Percentiles rank a stretch among this genome's conserved stretches.
These are phyloP conservation scores for Fusarium chlamydosporum DNA, from an alignment of 2,329 filamentous ascomycete species.

Conservation along the genomic window DNA sequence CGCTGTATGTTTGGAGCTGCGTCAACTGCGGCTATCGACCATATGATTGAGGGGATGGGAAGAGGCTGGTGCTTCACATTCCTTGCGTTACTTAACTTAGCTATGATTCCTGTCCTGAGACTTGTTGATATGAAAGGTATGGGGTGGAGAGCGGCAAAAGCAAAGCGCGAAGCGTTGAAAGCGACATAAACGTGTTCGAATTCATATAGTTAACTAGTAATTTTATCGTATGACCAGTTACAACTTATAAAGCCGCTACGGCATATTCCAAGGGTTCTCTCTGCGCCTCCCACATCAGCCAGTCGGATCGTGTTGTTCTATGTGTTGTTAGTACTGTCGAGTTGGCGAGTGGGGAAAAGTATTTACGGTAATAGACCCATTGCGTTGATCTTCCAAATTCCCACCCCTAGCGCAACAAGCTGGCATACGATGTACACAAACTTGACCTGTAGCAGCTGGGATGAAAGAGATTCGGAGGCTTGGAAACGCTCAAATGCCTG, in stretches of 20 bases:
- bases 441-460: slow-evolving; percentile 85
- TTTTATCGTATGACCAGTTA: slow-evolving; percentile 22
- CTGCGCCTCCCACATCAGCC: slow-evolving; percentile 93
- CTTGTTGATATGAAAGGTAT: slow-evolving; percentile 65
- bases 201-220: slow-evolving; percentile 13
- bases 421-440: slow-evolving; percentile 90
- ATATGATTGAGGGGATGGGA: slow-evolving; percentile 70
- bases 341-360: neutral
- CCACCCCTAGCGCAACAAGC: slow-evolving; percentile 83
- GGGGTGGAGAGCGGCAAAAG: slow-evolving; percentile 65
- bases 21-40: slow-evolving; percentile 70
- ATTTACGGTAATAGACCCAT: slow-evolving; percentile 95
- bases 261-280: slow-evolving; percentile 77
- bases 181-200: slow-evolving; percentile 4
- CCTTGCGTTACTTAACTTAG: slow-evolving; percentile 65
- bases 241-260: slow-evolving; percentile 70
- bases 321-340: slow-evolving; percentile 23
- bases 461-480: slow-evolving; percentile 77
- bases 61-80: slow-evolving; percentile 75
- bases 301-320: slow-evolving; percentile 95
- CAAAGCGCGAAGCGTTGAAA: slow-evolving; percentile 54
- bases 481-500: slow-evolving; percentile 93
- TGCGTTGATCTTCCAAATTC: slow-evolving; percentile 95
- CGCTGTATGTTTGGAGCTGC: slow-evolving; percentile 73
- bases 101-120: slow-evolving; percentile 64